These are phyloP conservation scores for Tetrahymena borealis DNA, from an alignment of 73 alveolate genomes.

Conservation along the genomic window DNA sequence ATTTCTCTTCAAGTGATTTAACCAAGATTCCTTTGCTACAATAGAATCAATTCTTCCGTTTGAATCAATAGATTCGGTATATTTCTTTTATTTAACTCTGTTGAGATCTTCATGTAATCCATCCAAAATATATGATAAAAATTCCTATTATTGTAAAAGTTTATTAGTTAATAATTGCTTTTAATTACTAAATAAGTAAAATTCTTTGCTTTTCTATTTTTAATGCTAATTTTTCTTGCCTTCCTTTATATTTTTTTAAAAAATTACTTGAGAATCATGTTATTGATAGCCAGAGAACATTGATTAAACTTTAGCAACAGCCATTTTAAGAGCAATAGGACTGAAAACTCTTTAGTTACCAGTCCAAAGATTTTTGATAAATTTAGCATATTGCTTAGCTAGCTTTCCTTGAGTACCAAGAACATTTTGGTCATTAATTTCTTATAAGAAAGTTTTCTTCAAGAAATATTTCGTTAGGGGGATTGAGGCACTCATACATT, in stretches of 20 bases:
- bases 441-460: constrained; percentile 46
- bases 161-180: too few relatives aligned
- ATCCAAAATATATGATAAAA: constrained; percentile 80
- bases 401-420: constrained; percentile 86
- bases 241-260: background rate
- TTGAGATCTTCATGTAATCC: constrained; percentile 94
- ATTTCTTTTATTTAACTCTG: constrained; percentile 78
- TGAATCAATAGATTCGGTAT: constrained; percentile 64
- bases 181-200: too few relatives aligned
- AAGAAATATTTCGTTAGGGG: constrained; percentile 84
- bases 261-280: constrained; percentile 23
- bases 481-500: constrained; percentile 79
- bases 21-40: constrained; percentile 82
- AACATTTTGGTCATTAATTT: constrained; percentile 81
- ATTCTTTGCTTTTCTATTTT: too few relatives aligned
- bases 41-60: constrained; percentile 71
- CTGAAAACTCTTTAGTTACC: constrained; percentile 14
- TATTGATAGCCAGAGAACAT: constrained; percentile 36
- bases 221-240: too few relatives aligned
- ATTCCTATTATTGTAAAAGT: constrained; percentile 62
- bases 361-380: constrained; percentile 34
- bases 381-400: constrained; percentile 13
- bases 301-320: constrained; percentile 30
- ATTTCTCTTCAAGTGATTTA: constrained; percentile 80
- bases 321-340: constrained; percentile 24